Evolutionary conservation across 306 rosid species (phyloP).

Genomic region (Herpetospermum pedunculosum): DNA sequence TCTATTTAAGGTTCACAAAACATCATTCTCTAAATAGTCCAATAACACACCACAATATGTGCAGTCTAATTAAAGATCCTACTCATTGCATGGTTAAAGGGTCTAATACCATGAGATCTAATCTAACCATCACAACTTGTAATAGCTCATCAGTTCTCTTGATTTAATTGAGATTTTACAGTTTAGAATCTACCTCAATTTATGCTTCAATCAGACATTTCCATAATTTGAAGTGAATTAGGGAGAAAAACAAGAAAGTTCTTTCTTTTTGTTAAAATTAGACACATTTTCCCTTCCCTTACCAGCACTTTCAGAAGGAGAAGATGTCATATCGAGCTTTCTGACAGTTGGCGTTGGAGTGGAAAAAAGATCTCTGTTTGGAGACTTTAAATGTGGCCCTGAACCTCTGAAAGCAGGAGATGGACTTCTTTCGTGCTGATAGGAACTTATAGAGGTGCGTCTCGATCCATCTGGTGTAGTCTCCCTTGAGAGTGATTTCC

Average conservation of each 20-base stretch:
- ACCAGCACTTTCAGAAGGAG: constrained; percentile 38
- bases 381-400: constrained; percentile 31
- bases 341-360: constrained; percentile 25
- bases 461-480: constrained; percentile 50
- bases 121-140: not conserved
- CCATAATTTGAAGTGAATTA: not conserved
- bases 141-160: not conserved
- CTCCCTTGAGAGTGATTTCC: constrained; percentile 48
- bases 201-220: not conserved
- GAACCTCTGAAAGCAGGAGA: constrained; percentile 46
- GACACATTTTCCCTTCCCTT: constrained; percentile 9
- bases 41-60: not conserved
- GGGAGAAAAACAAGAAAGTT: not conserved
- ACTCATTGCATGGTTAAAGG: not conserved
- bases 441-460: constrained; percentile 37
- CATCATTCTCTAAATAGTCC: not conserved
- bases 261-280: not conserved
- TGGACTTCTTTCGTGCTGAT: constrained; percentile 53
- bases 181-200: not conserved
- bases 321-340: constrained; percentile 53
- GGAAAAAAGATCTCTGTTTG: constrained; percentile 18
- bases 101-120: not conserved
- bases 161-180: not conserved
- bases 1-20: not conserved
- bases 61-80: not conserved